Evolutionary conservation across 2,329 filamentous ascomycete species (phyloP), one percentile per base, ranked within the genome.

Genomic region (Monosporascus ibericus): DNA sequence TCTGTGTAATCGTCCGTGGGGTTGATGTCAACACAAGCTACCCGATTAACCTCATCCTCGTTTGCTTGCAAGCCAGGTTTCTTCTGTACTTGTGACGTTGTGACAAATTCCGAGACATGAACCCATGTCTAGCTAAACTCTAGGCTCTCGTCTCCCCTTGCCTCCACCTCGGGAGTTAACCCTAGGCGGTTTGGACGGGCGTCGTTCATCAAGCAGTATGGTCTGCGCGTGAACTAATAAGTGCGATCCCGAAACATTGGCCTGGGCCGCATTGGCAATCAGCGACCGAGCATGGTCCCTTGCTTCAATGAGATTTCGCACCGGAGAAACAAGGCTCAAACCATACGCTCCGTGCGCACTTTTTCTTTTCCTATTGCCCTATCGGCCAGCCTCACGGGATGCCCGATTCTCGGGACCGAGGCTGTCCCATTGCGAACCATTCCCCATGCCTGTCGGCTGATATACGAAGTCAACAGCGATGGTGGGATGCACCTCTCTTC

Each of bases 171-270:
- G 40, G 40, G 20, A 44, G 11, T 44, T 44, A 44, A 44, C 20
- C 40, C 22, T 44, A 44, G 22, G 11, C 20, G 40, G 40, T n/a
- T n/a, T 40, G 5, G n/a, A 15, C 40, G 8, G 40, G 40, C 40
- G 11, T 20, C 7, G 14, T 44, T 44, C 11, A 6, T 44, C 14
- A 44, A n/a, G n/a, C n/a, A 44, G 6, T 7, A 25, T 44, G 40
- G 22, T 22, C 22, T 22, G 22, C 22, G 22, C 40, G 40, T 44
- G 40, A 44, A 14, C 50, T 61, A 58, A n/a, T n/a, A n/a, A n/a
- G 58, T 55, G 52, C 48, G 51, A 58, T 58, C 58, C 59, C 59
- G 55, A 61, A 55, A 61, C 59, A 54, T 54, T 52, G 59, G 50
- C 36, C 36, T 44, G 44, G 34, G 52, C 53, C 51, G 57, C 57